phyloP scores from a whole-genome alignment of 139 green algal genomes.

The Closterium sp. region DNA sequence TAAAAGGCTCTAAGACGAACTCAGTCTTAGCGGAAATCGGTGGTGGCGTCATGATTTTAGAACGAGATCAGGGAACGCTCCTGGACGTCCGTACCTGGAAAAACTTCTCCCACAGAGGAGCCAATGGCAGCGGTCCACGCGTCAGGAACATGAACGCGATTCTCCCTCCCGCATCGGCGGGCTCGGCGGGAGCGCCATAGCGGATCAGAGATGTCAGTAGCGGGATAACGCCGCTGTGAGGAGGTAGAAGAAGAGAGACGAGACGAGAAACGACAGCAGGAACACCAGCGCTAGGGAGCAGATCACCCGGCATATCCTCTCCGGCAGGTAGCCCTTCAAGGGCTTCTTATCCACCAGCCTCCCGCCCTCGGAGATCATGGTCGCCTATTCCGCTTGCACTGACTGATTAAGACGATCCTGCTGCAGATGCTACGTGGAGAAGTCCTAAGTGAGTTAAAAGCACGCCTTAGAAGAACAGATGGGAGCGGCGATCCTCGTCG shows the following conservation, averaged over 20 bases:
- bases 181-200: not conserved
- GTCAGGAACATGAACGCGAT: slow-evolving; percentile 51
- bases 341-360: not conserved
- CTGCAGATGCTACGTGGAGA: not conserved
- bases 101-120: slow-evolving; percentile 46
- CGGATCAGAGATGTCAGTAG: not conserved
- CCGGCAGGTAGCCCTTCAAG: not conserved
- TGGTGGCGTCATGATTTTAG: not conserved
- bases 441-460: too few relatives aligned
- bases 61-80: not conserved
- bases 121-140: slow-evolving; percentile 35
- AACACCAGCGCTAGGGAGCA: not conserved
- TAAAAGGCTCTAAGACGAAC: not conserved
- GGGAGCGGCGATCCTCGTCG: not conserved
- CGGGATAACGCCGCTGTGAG: not conserved
- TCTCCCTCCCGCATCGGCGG: not conserved
- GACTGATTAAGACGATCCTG: not conserved
- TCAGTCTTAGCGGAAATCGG: not conserved
- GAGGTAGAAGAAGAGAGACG: not conserved
- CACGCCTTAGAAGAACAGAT: not conserved
- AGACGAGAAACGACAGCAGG: not conserved
- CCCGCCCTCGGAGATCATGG: not conserved
- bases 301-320: not conserved
- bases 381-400: not conserved
- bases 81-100: slow-evolving; percentile 4